Conservation (phyloP, 768 basidiomycete species). For the Grammothele lineata region DNA sequence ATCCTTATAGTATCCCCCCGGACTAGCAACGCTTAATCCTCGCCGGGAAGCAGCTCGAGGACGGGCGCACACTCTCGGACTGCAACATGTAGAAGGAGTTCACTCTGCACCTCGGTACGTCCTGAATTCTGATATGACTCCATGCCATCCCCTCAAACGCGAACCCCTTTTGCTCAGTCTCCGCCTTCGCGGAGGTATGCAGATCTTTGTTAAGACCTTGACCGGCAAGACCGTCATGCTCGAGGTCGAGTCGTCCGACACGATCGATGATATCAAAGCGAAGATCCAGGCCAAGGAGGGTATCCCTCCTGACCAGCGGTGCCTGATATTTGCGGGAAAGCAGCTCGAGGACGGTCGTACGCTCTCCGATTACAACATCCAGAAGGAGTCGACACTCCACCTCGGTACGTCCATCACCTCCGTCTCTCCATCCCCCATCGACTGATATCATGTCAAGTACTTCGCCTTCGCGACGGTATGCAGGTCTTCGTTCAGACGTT, state of each 20-base stretch:
- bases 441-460: slow-evolving; percentile 23
- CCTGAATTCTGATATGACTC: background rate
- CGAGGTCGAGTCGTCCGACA: background rate
- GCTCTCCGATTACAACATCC: slow-evolving; percentile 27
- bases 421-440: background rate
- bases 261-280: slow-evolving; percentile 84
- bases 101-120: background rate
- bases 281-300: slow-evolving; percentile 96
- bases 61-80: background rate
- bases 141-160: background rate
- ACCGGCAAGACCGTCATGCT: background rate
- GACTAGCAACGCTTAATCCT: background rate
- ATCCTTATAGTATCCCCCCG: background rate
- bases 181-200: slow-evolving; percentile 40
- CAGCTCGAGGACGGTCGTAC: slow-evolving; percentile 37
- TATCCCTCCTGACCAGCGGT: slow-evolving; percentile 77
- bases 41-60: background rate
- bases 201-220: background rate
- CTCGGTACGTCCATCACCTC: background rate
- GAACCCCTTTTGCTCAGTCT: slow-evolving; percentile 67
- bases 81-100: background rate
- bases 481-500: slow-evolving; percentile 88
- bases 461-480: slow-evolving; percentile 50
- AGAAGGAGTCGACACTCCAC: slow-evolving; percentile 8
- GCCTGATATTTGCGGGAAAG: slow-evolving; percentile 77